Conservation (phyloP, 164 flowering plant species). For the Akebia trifoliata region DNA sequence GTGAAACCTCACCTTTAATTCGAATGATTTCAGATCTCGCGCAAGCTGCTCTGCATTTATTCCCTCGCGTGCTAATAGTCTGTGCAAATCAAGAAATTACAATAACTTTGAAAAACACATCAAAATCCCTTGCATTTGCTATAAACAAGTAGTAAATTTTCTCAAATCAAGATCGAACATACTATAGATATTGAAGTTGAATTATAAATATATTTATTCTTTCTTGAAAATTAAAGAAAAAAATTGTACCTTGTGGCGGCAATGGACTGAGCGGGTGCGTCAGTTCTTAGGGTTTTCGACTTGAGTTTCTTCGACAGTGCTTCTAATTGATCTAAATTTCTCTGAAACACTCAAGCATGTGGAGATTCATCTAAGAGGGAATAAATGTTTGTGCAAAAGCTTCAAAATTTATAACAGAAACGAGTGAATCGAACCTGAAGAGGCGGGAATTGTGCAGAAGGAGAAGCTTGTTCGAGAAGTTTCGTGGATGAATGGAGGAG, state of each 20-base stretch:
- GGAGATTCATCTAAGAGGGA: not conserved
- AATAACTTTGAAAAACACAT: conserved; percentile 1
- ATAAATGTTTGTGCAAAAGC: conserved; percentile 3
- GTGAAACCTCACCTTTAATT: conserved; percentile 55
- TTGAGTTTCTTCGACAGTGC: conserved; percentile 91
- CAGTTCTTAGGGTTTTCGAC: conserved; percentile 74
- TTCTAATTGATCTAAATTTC: conserved; percentile 91
- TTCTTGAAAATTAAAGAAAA: too few species aligned
- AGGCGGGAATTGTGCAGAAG: conserved; percentile 93
- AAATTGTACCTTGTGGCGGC: conserved; percentile 81
- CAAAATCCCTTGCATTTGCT: not conserved
- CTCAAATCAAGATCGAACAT: too few species aligned
- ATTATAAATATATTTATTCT: too few species aligned
- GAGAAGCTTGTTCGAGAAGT: conserved; percentile 91
- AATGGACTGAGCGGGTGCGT: conserved; percentile 81
- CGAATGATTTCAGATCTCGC: conserved; percentile 90
- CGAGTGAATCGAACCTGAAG: conserved; percentile 56
- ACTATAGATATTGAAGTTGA: too few species aligned
- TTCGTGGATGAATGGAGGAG: conserved; percentile 91
- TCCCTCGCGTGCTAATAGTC: conserved; percentile 94
- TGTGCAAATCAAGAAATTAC: conserved; percentile 14
- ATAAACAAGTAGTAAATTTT: not conserved
- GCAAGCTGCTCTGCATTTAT: conserved; percentile 98
- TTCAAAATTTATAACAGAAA: not conserved
- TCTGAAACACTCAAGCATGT: conserved; percentile 32